Base-by-base conservation (phyloP, 768 basidiomycete species). In the Omphalotus guepiniiformis region DNA sequence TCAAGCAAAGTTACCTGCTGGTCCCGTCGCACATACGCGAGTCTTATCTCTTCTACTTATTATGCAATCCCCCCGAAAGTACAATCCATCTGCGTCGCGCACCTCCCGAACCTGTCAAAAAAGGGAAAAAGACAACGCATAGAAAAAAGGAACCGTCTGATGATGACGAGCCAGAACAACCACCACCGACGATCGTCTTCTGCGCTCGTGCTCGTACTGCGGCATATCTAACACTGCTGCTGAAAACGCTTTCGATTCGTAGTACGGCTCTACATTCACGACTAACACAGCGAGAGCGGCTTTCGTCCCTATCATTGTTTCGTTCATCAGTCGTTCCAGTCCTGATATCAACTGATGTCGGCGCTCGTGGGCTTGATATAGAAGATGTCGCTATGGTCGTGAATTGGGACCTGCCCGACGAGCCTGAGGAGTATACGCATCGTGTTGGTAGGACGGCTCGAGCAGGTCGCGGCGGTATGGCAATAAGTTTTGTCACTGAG, bases 131-230 rank as follows among this genome's bases (percentile, higher is more conserved):
- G 34, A 19, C 51, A 11, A 51, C 43, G 26, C 58, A 62, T 30
- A 59, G 64, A 23, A 67, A 71, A 41, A 66, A 64, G 50, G 65
- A 67, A 52, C 53, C 65, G 36, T 69, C 70, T 36, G 74, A 75
- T 16, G 74, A 78, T 11, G 74, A 75, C 4, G 75, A 78, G 19
- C 73, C 80, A 27, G 73, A 76, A 32, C 85, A 88, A 53, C 91
- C 94, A 2, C 96, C 96, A 15, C 90, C 93, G 1, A 98, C 94
- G 18, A 97, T 99, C 55, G 92, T 99, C 53, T 99, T 98, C 66
- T 93, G 82, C 64, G 78, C 78, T 16, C 85, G 83, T 50, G 78
- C 94, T 29, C 81, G 84, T 46, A 94, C 93, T 0, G 93, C 86
- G 0, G 94, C 94, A 15, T 96, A 95, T 63, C 73, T 99, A 49